Evolutionary conservation across 345 rosid genomes (phyloP), one percentile per base, ranked within the genome.

Genomic region (Jatropha curcas): DNA sequence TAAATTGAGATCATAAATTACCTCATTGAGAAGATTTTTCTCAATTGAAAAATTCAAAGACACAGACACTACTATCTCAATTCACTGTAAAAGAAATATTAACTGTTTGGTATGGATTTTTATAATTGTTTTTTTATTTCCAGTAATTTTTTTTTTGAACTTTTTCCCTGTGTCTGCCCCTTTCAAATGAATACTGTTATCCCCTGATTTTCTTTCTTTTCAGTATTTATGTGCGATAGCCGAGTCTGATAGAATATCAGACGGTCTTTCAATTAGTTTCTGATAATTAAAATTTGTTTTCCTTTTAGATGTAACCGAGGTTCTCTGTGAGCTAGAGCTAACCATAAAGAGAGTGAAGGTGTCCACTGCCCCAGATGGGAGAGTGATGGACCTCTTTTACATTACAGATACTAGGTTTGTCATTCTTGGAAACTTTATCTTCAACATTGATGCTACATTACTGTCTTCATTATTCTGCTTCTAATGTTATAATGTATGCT

Each of bases 321-420:
- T 85, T 74, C 89, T 90, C 61, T 88, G 86, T 37, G 89, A 85
- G 75, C 80, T 89, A 61, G 90, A 89, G 81, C 87, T 88, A 52
- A 84, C 84, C 41, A 88, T 88, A 74, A 86, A 84, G 79, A 85
- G 84, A 74, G 94, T 86, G 35, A 89, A 89, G 78, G 88, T 85
- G 57, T 88, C 85, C 77, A 86, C 92, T 60, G 71, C 90, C 59
- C 94, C 92, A 7, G 94, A 90, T 77, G 94, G 90, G 56, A 84
- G 82, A 75, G 89, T 90, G 31, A 83, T 88, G 87, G 90, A 88
- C 79, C 92, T 90, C 78, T 82, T 90, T 71, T 90, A 82, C 67
- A 56, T 90, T 52, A 88, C 94, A 1, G 94, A 90, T 84, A 80
- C 88, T 60, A 88, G 91, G 94, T 89, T 74, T 76, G 81, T 72